These are phyloP conservation scores for Zygoascus tannicola DNA, from an alignment of 805 yeast genomes.

Conservation along the genomic window DNA sequence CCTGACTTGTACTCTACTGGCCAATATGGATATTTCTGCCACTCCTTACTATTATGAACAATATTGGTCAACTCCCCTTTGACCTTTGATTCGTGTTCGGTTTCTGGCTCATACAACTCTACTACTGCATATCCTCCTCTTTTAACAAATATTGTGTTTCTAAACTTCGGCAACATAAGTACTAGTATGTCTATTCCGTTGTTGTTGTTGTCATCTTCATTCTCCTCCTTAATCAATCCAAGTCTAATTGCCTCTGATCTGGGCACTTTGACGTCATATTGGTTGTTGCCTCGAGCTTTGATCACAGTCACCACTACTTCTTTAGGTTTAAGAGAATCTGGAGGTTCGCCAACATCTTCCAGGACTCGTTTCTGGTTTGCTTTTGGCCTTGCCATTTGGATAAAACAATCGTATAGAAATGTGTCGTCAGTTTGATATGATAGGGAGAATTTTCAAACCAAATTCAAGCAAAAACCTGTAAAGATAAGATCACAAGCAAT, in stretches of 20 bases:
- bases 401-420: no score
- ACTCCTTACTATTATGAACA: constrained; percentile 24
- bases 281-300: constrained; percentile 25
- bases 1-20: constrained; percentile 23
- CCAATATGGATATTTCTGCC: constrained; percentile 28
- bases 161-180: constrained; percentile 27
- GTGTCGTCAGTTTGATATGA: no score
- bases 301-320: constrained; percentile 26
- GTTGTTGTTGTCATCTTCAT: constrained; percentile 3
- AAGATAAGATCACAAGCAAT: no score
- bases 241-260: constrained; percentile 6
- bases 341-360: constrained; percentile 23
- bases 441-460: no score
- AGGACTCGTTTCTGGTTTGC: constrained; percentile 4
- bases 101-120: constrained; percentile 14
- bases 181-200: constrained; percentile 18
- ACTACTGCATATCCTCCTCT: constrained; percentile 29
- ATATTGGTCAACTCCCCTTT: constrained; percentile 28
- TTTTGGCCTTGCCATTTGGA: constrained; percentile 1
- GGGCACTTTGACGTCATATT: constrained; percentile 27
- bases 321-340: constrained; percentile 18
- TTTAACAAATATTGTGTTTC: constrained; percentile 28
- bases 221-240: neutral
- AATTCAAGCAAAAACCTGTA: no score
- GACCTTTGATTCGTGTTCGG: constrained; percentile 15